Conservation (phyloP, 2,329 filamentous ascomycete genomes). For the Nemania sp. region DNA sequence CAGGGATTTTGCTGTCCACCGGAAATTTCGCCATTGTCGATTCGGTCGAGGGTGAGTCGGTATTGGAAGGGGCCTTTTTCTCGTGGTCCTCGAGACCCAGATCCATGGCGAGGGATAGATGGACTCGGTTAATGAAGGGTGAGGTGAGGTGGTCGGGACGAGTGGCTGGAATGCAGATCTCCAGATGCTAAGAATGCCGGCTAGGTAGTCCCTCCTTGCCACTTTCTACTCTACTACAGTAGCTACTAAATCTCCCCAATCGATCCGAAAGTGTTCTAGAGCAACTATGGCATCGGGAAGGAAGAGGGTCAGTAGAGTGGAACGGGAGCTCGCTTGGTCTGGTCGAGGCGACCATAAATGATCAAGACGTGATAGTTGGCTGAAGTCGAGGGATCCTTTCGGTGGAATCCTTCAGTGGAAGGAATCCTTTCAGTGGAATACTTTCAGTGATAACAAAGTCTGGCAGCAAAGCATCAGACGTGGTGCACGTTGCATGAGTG, state of each 20-base stretch:
- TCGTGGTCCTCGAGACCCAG: slow-evolving; percentile 31
- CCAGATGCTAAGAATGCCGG: slow-evolving; percentile 34
- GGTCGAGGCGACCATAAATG: slow-evolving; percentile 4
- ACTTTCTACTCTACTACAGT: slow-evolving; percentile 22
- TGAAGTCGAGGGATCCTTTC: slow-evolving; percentile 16
- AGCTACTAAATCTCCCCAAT: slow-evolving; percentile 29
- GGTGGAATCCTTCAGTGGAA: background rate
- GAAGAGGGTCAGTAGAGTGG: slow-evolving; percentile 14
- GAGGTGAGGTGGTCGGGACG: slow-evolving; percentile 31
- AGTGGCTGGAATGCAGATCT: slow-evolving; percentile 38
- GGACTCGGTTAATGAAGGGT: slow-evolving; percentile 10
- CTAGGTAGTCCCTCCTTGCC: slow-evolving; percentile 16
- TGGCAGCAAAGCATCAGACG: slow-evolving; percentile 6
- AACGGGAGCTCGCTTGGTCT: background rate
- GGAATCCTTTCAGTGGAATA: slow-evolving; percentile 9
- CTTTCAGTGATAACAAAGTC: slow-evolving; percentile 10
- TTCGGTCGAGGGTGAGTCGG: slow-evolving; percentile 24
- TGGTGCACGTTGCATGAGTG: slow-evolving; percentile 19
- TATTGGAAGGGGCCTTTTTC: slow-evolving; percentile 29
- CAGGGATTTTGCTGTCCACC: slow-evolving; percentile 32
- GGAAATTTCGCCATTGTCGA: slow-evolving; percentile 32
- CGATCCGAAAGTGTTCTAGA: slow-evolving; percentile 21
- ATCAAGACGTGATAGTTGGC: slow-evolving; percentile 9
- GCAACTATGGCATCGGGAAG: slow-evolving; percentile 31
- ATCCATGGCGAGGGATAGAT: slow-evolving; percentile 38